A percentile compares a stretch with the other conserved stretches of the same genome.
These are phyloP conservation scores for Candida nitratophila DNA, from an alignment of 805 yeast species.

Conservation along the genomic window DNA sequence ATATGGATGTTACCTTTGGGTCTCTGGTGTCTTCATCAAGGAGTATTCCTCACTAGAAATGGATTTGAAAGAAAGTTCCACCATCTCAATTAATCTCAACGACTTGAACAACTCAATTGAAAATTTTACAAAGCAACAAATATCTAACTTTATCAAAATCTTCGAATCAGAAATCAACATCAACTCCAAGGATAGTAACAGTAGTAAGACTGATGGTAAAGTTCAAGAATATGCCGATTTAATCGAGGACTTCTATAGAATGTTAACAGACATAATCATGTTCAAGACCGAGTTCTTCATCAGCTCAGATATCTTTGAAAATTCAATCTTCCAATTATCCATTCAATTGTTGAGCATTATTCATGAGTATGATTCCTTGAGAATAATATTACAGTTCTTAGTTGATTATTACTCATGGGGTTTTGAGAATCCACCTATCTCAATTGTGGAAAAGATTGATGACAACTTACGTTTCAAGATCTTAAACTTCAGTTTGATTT, in stretches of 20 bases:
- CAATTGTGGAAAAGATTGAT: conserved; percentile 54
- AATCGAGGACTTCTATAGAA: conserved; percentile 79
- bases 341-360: conserved; percentile 42
- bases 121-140: conserved; percentile 66
- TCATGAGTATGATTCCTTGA: conserved; percentile 66
- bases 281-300: conserved; percentile 56
- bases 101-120: conserved; percentile 56
- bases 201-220: conserved; percentile 14
- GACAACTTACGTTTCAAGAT: conserved; percentile 42
- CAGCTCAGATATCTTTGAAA: conserved; percentile 20
- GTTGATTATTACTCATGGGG: conserved; percentile 87
- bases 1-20: conserved; percentile 85
- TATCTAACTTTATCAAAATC: conserved; percentile 46
- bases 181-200: not conserved
- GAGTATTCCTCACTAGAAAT: conserved; percentile 53
- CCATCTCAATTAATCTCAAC: not conserved
- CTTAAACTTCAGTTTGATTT: conserved; percentile 36
- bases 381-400: conserved; percentile 64
- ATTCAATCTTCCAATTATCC: conserved; percentile 50
- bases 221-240: conserved; percentile 48
- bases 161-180: conserved; percentile 15
- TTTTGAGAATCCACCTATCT: conserved; percentile 69
- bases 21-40: conserved; percentile 72
- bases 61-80: conserved; percentile 15
- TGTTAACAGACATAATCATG: conserved; percentile 72